Conservation (phyloP, 768 basidiomycete species). For the Boletus sensibilis region DNA sequence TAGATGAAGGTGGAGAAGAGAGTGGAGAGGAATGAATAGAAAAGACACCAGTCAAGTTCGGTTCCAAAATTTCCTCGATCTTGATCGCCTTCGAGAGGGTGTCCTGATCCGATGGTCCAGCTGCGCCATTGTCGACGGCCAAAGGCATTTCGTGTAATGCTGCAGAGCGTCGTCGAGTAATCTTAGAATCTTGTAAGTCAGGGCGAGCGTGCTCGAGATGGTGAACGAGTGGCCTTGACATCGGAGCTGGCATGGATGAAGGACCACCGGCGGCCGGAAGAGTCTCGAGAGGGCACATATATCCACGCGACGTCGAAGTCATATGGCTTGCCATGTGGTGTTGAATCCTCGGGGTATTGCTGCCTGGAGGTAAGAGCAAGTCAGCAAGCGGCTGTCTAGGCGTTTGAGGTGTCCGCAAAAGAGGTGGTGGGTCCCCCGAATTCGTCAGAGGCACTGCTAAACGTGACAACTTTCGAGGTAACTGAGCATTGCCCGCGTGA, state of each 20-base stretch:
- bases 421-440: not conserved
- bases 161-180: not conserved
- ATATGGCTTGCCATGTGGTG: not conserved
- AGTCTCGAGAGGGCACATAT: slow-evolving; percentile 8
- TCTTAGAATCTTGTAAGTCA: not conserved
- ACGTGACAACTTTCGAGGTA: slow-evolving; percentile 13
- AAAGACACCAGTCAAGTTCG: slow-evolving; percentile 4
- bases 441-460: not conserved
- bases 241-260: not conserved
- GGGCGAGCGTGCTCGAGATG: not conserved
- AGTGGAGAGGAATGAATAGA: slow-evolving; percentile 19
- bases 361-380: slow-evolving; percentile 3
- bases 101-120: not conserved
- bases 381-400: slow-evolving; percentile 23
- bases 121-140: not conserved
- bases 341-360: not conserved
- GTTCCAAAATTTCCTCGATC: slow-evolving; percentile 15
- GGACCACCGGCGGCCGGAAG: not conserved
- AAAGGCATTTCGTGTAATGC: not conserved
- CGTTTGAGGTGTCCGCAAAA: slow-evolving; percentile 13
- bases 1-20: slow-evolving; percentile 11
- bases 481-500: not conserved
- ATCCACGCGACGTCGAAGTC: slow-evolving; percentile 3
- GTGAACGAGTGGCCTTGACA: not conserved
- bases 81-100: slow-evolving; percentile 15